Base-by-base conservation (phyloP, 495 filamentous ascomycete genomes). In the Penicillium odoratum region DNA sequence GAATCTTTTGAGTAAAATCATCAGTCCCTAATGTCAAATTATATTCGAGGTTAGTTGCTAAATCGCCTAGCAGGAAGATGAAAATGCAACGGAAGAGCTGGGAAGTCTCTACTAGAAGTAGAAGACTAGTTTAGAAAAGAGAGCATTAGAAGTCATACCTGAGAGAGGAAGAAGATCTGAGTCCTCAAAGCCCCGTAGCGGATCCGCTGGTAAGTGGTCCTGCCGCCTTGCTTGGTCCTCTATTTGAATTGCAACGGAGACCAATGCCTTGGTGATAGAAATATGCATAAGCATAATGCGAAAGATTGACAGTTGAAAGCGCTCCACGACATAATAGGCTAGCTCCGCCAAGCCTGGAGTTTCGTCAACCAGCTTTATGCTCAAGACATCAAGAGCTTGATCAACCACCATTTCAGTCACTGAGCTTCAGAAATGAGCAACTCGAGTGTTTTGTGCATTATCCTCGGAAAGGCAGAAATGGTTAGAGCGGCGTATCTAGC, bases 281-380 rank as follows among this genome's bases (percentile, higher is more conserved):
- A 98, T 83, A 67, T 98, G 94, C 50, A 98, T 98, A 1, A 92
- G 95, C 93, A 97, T 97, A n/a, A n/a, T n/a, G n/a, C n/a, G n/a
- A n/a, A n/a, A n/a, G n/a, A n/a, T n/a, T n/a, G n/a, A n/a, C n/a
- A n/a, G n/a, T n/a, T n/a, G n/a, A n/a, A n/a, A 70, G 50, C 93
- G 83, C 70, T 98, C 94, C 29, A 97, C 91, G 3, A 94, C 93
- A 63, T 89, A 95, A 68, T 89, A 97, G 0, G 93, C 97, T 11
- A 88, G 87, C 67, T 98, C 94, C 0, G 86, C 86, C 13, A 98
- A 73, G 3, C 87, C 91, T 45, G 86, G 78, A 1, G 95, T 83
- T 1, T 86, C 73, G 5, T 92, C 92, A 1, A 98, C 91, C 4
- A 98, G 82, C 56, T 91, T 88, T 33, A 89, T 87, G 0, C 94